Evolutionary conservation across 202 grass and related monocot genomes (phyloP), one percentile per base, ranked within the genome.

Genomic region (Schoenoplectus tabernaemontani): DNA sequence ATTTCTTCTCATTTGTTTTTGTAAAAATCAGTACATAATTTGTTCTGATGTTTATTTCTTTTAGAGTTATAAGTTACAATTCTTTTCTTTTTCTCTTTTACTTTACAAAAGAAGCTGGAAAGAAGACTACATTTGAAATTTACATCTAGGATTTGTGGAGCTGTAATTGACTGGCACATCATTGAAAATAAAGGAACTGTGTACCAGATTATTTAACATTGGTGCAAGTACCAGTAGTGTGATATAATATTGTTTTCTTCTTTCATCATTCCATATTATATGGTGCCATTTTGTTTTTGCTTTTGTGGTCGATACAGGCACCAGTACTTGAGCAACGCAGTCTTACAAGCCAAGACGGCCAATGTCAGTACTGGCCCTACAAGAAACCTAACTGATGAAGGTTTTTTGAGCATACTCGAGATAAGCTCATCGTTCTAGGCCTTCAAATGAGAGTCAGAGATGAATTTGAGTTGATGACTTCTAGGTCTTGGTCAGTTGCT

Each of bases 361-460:
- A 85, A 80, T 76, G 89, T 86, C 50, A 23, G 59, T 19, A 46
- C 60, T 33, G 84, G 91, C 84, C 88, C 84, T 5, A 89, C 66
- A 1, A 93, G 78, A 84, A 92, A 93, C 80, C 79, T 85, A 76
- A 82, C 83, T 54, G 94, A 97, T 46, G 93, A 91, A 80, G 90
- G 89, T 44, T 94, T 87, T 61, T 76, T 98, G 38, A 89, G 91
- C 84, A 89, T 98, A 85, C 91, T 98, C 81, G 95, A 98, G 95
- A 88, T 71, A 98, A 98, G 82, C 95, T 92, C 84, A 84, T 86
- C 48, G 86, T 98, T 38, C 86, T 98, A 83, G 91, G 83, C 39
- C 93, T 98, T 80, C 95, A 98, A 87, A 98, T 98, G 82, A 86
- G 88, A 92, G 90, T 98, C 57, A 92, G 91, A 86, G 83, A 94